phyloP scores from a whole-genome alignment of 768 basidiomycete species.

The Xanthoconium purpureum region DNA sequence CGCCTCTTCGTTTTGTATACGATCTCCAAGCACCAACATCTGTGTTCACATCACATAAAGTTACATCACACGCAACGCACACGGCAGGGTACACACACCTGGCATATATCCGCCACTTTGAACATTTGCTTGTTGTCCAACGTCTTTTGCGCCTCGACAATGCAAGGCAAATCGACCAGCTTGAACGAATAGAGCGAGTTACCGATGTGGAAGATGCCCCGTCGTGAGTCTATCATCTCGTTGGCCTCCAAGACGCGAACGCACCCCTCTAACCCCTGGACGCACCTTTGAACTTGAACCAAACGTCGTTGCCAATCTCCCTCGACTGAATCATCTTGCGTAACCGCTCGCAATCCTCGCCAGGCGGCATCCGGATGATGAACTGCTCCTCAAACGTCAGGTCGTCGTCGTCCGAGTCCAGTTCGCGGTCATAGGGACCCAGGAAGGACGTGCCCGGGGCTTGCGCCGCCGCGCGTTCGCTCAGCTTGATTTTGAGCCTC shows the following conservation, averaged over 20 bases:
- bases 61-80: constrained; percentile 10
- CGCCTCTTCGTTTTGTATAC: constrained; percentile 67
- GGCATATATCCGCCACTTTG: constrained; percentile 98
- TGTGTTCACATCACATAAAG: constrained; percentile 29
- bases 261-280: not conserved
- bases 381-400: constrained; percentile 97
- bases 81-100: constrained; percentile 47
- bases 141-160: constrained; percentile 94
- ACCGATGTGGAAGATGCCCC: constrained; percentile 86
- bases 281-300: constrained; percentile 97
- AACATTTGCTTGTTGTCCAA: constrained; percentile 96
- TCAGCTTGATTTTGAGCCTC: constrained; percentile 85
- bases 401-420: constrained; percentile 95
- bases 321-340: constrained; percentile 78
- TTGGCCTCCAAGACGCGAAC: constrained; percentile 10
- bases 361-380: constrained; percentile 82
- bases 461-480: constrained; percentile 76
- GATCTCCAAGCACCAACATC: constrained; percentile 91
- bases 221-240: constrained; percentile 67
- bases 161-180: constrained; percentile 92
- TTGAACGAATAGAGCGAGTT: constrained; percentile 82
- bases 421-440: constrained; percentile 88
- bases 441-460: constrained; percentile 86
- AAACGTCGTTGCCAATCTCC: constrained; percentile 79
- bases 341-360: constrained; percentile 75